A percentile compares a stretch with the other conserved stretches of the same genome.
These are phyloP conservation scores for Goniomonas avonlea DNA, from an alignment of 78 protist genomes.

Conservation along the genomic window DNA sequence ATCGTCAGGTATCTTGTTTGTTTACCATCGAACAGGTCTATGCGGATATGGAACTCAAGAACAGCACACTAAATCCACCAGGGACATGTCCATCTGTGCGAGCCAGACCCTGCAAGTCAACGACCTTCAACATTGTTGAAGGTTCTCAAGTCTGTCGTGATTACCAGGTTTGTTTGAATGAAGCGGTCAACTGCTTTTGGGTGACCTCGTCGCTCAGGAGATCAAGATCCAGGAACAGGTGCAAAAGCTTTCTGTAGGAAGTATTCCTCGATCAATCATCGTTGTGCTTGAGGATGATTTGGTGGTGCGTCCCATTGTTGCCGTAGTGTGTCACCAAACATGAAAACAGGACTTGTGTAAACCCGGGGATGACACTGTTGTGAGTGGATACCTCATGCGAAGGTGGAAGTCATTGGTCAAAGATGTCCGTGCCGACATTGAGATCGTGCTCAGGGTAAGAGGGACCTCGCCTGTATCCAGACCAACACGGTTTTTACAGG, in stretches of 20 bases:
- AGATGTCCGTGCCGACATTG: not conserved
- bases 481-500: no score
- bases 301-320: not conserved
- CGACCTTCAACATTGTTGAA: conserved; percentile 9
- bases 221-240: conserved; percentile 25
- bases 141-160: conserved; percentile 3
- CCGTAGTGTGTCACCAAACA: no score
- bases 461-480: no score
- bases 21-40: no score
- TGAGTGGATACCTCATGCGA: not conserved
- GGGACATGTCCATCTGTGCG: not conserved
- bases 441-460: not conserved
- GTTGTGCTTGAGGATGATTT: conserved; percentile 7
- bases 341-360: no score
- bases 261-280: not conserved
- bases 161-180: no score
- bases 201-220: no score
- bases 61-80: not conserved
- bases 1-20: no score
- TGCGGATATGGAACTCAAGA: conserved; percentile 3
- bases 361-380: not conserved
- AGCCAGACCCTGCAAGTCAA: conserved; percentile 2
- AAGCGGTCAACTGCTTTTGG: no score
- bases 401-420: conserved; percentile 1
- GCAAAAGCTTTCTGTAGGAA: conserved; percentile 1